Evolutionary conservation across 1,284 basidiomycete species (phyloP).

Genomic region (Puccinia coronata): DNA sequence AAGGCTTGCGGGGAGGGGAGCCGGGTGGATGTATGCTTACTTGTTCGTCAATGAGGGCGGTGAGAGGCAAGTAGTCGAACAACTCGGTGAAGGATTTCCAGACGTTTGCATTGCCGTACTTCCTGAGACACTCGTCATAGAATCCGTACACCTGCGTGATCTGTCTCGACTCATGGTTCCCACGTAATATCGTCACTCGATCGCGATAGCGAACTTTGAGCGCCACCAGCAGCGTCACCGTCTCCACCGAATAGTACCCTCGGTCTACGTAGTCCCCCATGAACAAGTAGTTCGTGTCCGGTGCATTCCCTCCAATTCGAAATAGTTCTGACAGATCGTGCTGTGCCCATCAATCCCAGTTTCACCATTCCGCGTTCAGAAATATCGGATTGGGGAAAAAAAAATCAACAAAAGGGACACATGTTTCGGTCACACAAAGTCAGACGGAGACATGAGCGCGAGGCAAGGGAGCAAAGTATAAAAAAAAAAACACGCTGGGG

Average conservation of each 20-base stretch:
- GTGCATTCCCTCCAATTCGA: constrained; percentile 97
- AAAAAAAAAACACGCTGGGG: neutral
- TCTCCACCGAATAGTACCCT: constrained; percentile 99
- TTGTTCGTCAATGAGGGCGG: constrained; percentile 97
- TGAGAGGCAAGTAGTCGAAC: constrained; percentile 96
- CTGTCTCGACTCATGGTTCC: constrained; percentile 98
- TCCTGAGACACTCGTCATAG: constrained; percentile 98
- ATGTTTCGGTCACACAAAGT: neutral
- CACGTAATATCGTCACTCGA: constrained; percentile 94
- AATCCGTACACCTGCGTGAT: constrained; percentile 99
- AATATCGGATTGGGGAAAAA: neutral
- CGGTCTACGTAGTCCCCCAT: constrained; percentile 99
- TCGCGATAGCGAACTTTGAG: constrained; percentile 98
- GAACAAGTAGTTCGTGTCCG: constrained; percentile 99
- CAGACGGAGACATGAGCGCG: neutral
- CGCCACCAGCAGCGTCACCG: constrained; percentile 95
- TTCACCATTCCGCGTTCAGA: neutral
- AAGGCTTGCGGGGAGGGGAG: neutral
- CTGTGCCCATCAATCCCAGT: constrained; percentile 61
- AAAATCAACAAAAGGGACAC: neutral
- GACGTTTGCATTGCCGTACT: constrained; percentile 99
- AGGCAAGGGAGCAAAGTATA: neutral
- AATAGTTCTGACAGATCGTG: constrained; percentile 99
- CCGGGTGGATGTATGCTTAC: constrained; percentile 64
- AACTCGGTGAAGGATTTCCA: constrained; percentile 99